phyloP scores from a whole-genome alignment of 768 basidiomycete genomes.

The Trametes villosa region DNA sequence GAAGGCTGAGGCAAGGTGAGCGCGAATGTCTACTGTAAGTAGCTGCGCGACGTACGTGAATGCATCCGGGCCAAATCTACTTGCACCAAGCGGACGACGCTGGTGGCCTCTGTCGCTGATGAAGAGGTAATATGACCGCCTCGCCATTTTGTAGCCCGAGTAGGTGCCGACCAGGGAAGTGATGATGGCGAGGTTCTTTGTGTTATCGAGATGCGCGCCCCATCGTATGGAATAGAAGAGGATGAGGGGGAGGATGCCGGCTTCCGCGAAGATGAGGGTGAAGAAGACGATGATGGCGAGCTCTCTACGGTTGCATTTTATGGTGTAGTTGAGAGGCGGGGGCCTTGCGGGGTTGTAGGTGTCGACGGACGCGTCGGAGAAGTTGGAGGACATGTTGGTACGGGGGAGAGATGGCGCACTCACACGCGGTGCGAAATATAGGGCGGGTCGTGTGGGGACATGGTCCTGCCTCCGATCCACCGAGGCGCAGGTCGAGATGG shows the following conservation, averaged over 20 bases:
- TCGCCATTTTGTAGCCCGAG: slow-evolving; percentile 35
- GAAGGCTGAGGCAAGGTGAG: slow-evolving; percentile 17
- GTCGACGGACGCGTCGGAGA: slow-evolving; percentile 9
- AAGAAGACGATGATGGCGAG: slow-evolving; percentile 33
- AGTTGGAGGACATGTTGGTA: slow-evolving; percentile 14
- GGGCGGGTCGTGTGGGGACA: background rate
- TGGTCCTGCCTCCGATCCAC: background rate
- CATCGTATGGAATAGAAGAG: slow-evolving; percentile 36
- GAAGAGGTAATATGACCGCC: slow-evolving; percentile 33
- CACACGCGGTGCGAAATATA: background rate
- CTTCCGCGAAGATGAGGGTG: slow-evolving; percentile 34
- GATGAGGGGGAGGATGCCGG: slow-evolving; percentile 37
- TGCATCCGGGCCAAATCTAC: slow-evolving; percentile 34
- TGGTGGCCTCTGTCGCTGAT: slow-evolving; percentile 28
- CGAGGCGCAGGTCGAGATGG: too few species aligned
- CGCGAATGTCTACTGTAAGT: background rate
- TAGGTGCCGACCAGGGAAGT: slow-evolving; percentile 37
- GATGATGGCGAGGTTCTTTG: slow-evolving; percentile 39
- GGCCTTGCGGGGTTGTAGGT: slow-evolving; percentile 20
- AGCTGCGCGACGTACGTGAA: slow-evolving; percentile 29
- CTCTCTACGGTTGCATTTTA: slow-evolving; percentile 28
- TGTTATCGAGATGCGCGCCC: slow-evolving; percentile 35
- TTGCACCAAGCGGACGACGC: slow-evolving; percentile 34
- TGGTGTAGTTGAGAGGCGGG: slow-evolving; percentile 34
- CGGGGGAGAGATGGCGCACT: background rate